A percentile compares a stretch with the other conserved stretches of the same genome.
These are phyloP conservation scores for Penicillium hesseltinei DNA, from an alignment of 2,329 filamentous ascomycete genomes.

Conservation along the genomic window DNA sequence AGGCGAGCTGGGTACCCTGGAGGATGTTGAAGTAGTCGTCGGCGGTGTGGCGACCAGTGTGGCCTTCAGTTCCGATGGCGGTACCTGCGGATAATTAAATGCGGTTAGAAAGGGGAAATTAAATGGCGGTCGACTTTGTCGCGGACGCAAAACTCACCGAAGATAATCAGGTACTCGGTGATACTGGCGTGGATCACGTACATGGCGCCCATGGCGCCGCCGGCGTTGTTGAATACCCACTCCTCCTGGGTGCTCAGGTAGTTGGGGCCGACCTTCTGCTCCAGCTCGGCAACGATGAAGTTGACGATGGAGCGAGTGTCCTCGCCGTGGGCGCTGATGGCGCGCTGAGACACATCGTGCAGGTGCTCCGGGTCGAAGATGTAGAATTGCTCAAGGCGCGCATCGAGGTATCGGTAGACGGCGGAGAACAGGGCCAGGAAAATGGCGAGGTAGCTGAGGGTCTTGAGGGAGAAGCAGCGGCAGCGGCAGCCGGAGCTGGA, in stretches of 20 bases:
- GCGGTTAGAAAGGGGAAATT: background rate
- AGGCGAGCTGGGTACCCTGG: conserved; percentile 40
- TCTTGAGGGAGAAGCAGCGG: conserved; percentile 30
- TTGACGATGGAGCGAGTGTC: conserved; percentile 68
- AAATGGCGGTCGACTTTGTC: background rate
- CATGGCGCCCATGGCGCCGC: conserved; percentile 89
- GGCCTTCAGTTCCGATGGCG: conserved; percentile 72
- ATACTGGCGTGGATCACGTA: conserved; percentile 87
- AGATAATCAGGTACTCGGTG: conserved; percentile 88
- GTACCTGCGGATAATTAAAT: conserved; percentile 26
- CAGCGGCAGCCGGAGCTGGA: conserved; percentile 23
- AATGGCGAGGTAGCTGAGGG: conserved; percentile 33
- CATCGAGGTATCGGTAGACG: conserved; percentile 38
- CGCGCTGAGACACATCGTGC: conserved; percentile 65
- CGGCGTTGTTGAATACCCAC: conserved; percentile 91
- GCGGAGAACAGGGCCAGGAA: conserved; percentile 38
- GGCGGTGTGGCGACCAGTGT: conserved; percentile 82
- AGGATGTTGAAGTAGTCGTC: conserved; percentile 96
- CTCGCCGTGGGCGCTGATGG: conserved; percentile 68
- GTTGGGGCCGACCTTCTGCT: conserved; percentile 45
- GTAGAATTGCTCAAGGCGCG: conserved; percentile 58
- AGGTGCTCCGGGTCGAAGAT: conserved; percentile 70
- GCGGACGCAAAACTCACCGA: conserved; percentile 50
- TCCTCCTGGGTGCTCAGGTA: conserved; percentile 71
- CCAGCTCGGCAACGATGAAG: conserved; percentile 68